Base-by-base conservation (phyloP, 2,329 filamentous ascomycete genomes). In the Pyrenophora seminiperda region DNA sequence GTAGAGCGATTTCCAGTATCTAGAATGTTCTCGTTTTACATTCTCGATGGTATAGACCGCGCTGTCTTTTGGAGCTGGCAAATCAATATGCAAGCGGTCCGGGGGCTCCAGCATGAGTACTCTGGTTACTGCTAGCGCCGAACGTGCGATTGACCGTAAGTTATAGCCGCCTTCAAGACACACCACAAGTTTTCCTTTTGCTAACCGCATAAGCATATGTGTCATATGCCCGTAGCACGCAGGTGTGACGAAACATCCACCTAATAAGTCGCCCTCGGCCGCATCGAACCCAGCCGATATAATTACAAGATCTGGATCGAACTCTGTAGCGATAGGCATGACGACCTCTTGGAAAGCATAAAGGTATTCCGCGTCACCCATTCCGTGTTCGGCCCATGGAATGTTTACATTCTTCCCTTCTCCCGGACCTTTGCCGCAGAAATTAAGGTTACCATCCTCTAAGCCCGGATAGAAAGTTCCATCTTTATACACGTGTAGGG, bases 161-260 rank as follows among this genome's bases (percentile, higher is more conserved):
- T 97, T 97, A 74, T 99, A 99, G 7, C 94, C 94, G 17, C 94
- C 94, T 73, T 99, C 94, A 2, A 99, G 80, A 68, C 92, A 97
- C 7, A 97, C 93, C 2, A 90, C 89, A 11, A 99, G 82, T 68
- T 92, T 96, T 20, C 94, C 94, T 36, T 86, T 82, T 0, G 94
- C 93, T 15, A 99, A 80, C 2, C 90, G 91, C 92, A 97, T 97
- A 39, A 99, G 83, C 93, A 97, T 97, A 69, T 97, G 91, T 13
- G 94, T 97, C 94, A 99, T 97, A 68, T 99, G 93, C 11, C 92
- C 90, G 70, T 97, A 99, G 68, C 94, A 96, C 4, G 86, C 77
- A 0, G 94, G 94, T 1, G 91, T 88, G 4, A 99, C 94, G 66
- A 91, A 93, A 71, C 94, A 99, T 24, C 89, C 91, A 41, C 94